These are phyloP conservation scores for Coemansia furcata DNA, from an alignment of 192 early-diverging fungal species.

Conservation along the genomic window DNA sequence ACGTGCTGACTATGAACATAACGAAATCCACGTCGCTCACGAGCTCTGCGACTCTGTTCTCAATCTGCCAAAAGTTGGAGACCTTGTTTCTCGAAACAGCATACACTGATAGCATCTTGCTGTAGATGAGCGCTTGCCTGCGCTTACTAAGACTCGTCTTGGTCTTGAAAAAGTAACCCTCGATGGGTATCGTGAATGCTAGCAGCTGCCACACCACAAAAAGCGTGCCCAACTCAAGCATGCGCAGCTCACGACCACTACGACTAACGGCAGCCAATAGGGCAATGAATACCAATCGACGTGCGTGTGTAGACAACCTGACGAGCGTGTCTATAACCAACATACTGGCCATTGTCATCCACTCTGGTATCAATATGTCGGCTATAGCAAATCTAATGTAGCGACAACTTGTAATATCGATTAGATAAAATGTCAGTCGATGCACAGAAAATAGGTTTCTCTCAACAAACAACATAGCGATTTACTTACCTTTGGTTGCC, in stretches of 20 bases:
- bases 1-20: not conserved
- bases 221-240: not conserved
- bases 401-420: not conserved
- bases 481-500: not conserved
- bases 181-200: not conserved
- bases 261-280: constrained; percentile 3
- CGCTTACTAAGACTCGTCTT: not conserved
- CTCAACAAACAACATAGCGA: not conserved
- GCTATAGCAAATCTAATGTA: constrained; percentile 2
- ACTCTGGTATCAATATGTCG: not conserved
- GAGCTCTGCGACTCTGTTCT: not conserved
- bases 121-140: not conserved
- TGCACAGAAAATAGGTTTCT: not conserved
- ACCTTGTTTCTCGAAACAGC: not conserved
- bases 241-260: not conserved
- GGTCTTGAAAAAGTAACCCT: not conserved
- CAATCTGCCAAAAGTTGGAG: not conserved
- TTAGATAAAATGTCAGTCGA: not conserved
- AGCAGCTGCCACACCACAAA: constrained; percentile 13
- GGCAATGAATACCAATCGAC: constrained; percentile 9
- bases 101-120: not conserved
- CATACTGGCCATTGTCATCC: not conserved
- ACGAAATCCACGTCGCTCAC: not conserved
- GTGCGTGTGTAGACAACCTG: not conserved
- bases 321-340: not conserved